Conservation (phyloP, 1,284 basidiomycete genomes). For the Leucoagaricus sp. region DNA sequence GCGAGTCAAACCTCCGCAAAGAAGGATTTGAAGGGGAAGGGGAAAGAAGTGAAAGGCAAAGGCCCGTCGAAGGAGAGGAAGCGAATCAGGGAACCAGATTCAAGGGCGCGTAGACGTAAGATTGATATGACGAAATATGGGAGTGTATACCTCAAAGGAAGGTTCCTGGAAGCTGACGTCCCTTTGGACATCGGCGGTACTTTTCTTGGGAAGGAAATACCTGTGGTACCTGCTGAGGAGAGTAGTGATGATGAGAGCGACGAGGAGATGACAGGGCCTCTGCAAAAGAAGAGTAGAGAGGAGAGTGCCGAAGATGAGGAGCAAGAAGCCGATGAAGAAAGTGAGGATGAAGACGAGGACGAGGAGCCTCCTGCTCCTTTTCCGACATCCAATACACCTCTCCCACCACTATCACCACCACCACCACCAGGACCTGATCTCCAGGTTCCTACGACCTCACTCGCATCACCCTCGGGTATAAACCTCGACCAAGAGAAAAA, state of each 20-base stretch:
- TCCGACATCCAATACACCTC: not conserved
- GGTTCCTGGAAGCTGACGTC: slow-evolving; percentile 55
- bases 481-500: slow-evolving; percentile 49
- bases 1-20: not conserved
- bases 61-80: slow-evolving; percentile 32
- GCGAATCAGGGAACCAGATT: slow-evolving; percentile 41
- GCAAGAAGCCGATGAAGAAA: slow-evolving; percentile 8
- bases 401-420: not conserved
- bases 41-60: slow-evolving; percentile 14
- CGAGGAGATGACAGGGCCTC: slow-evolving; percentile 9
- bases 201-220: not conserved
- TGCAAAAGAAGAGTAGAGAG: not conserved
- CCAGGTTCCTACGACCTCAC: not conserved
- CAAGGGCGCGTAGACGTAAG: slow-evolving; percentile 49
- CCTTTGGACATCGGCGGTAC: slow-evolving; percentile 14
- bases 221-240: not conserved
- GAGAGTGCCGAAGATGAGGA: too few relatives aligned
- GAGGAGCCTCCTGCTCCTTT: slow-evolving; percentile 8
- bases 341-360: slow-evolving; percentile 17
- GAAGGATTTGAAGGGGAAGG: slow-evolving; percentile 19
- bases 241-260: slow-evolving; percentile 16
- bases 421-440: not conserved
- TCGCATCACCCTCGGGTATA: slow-evolving; percentile 4
- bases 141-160: slow-evolving; percentile 63
- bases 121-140: slow-evolving; percentile 73